Evolutionary conservation across 1,139 yeast genomes (phyloP).

Genomic region (Taphrina pruni): DNA sequence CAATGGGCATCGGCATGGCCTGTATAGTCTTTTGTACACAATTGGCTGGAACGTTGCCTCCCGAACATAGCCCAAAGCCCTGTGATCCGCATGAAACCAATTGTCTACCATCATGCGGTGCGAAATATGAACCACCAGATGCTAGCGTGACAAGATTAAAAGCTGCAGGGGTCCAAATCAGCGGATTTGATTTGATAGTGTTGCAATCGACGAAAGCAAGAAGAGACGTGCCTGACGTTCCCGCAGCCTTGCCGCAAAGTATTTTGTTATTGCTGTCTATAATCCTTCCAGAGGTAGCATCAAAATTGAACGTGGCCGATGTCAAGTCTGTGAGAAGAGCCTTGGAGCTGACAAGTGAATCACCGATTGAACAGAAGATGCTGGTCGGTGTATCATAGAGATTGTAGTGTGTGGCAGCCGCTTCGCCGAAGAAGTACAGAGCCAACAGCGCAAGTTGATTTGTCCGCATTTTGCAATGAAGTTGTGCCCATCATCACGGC

Average conservation of each 20-base stretch:
- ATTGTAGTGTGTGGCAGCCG: constrained; percentile 1
- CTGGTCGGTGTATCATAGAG: background rate
- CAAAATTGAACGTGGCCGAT: background rate
- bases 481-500: background rate
- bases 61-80: background rate
- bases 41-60: background rate
- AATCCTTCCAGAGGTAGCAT: background rate
- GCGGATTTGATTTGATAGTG: background rate
- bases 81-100: constrained; percentile 2
- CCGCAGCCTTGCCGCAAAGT: background rate
- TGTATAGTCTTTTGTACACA: constrained; percentile 4
- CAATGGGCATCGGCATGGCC: background rate
- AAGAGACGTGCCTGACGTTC: background rate
- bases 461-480: background rate
- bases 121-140: background rate
- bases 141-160: background rate
- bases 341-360: constrained; percentile 2
- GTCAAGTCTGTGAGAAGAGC: background rate
- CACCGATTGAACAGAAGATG: background rate
- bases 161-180: constrained; percentile 1
- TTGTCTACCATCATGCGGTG: background rate
- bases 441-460: background rate
- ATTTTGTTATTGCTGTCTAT: constrained; percentile 6
- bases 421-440: background rate
- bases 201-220: background rate